Percentiles rank a stretch among this genome's conserved stretches.
phyloP scores from a whole-genome alignment of 2,329 filamentous ascomycete genomes.

The Neoascochyta sp. region DNA sequence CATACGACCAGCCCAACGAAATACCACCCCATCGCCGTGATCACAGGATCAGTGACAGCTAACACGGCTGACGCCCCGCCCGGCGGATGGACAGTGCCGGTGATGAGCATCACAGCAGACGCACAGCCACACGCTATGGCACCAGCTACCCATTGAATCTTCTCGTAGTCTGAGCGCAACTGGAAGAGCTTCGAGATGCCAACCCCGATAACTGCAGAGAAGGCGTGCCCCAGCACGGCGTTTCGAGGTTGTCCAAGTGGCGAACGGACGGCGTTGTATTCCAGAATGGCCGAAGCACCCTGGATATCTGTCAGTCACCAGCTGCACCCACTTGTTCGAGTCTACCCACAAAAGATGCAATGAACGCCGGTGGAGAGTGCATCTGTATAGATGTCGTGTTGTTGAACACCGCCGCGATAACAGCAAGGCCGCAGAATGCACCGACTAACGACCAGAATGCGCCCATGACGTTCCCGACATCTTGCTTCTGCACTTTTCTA shows the following conservation, averaged over 20 bases:
- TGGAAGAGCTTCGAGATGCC: conserved; percentile 46
- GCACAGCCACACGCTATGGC: conserved; percentile 44
- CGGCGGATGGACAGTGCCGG: conserved; percentile 49
- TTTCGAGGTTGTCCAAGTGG: conserved; percentile 49
- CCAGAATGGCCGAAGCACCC: conserved; percentile 47
- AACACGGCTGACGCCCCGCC: conserved; percentile 49
- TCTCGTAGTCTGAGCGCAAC: conserved; percentile 36
- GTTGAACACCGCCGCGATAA: conserved; percentile 43
- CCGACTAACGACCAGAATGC: conserved; percentile 45
- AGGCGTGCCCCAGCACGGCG: conserved; percentile 44
- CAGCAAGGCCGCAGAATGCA: conserved; percentile 43
- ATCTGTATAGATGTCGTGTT: conserved; percentile 37
- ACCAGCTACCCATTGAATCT: conserved; percentile 45
- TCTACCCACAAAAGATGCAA: conserved; percentile 42
- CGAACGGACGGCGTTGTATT: conserved; percentile 47
- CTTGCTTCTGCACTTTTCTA: conserved; percentile 34
- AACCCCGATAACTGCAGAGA: conserved; percentile 46
- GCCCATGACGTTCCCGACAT: conserved; percentile 42
- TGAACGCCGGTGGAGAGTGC: conserved; percentile 43
- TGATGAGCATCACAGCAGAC: conserved; percentile 46
- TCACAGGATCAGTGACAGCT: conserved; percentile 40
- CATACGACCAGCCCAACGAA: conserved; percentile 44
- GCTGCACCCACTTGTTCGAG: background rate
- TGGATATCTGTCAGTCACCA: conserved; percentile 15
- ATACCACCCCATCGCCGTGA: conserved; percentile 46